These are phyloP conservation scores for Trypanosoma mega DNA, from an alignment of 208 protist species.

Conservation along the genomic window DNA sequence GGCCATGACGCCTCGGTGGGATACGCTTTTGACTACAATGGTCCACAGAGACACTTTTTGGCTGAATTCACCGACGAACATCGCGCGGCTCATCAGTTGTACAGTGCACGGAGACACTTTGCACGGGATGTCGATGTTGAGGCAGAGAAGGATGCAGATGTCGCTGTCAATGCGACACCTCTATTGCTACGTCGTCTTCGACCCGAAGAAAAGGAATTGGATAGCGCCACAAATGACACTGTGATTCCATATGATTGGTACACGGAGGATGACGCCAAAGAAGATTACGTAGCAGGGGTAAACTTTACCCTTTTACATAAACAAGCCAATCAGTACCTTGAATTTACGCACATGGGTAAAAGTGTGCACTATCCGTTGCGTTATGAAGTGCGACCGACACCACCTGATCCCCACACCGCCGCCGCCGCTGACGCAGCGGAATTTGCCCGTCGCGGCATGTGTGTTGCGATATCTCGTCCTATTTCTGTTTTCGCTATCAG, in stretches of 20 bases:
- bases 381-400: constrained; percentile 40
- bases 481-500: constrained; percentile 59
- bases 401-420: constrained; percentile 6
- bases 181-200: constrained; percentile 9
- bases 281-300: neutral
- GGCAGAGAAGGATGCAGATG: neutral
- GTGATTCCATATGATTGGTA: no score
- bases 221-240: no score
- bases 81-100: constrained; percentile 45
- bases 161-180: neutral
- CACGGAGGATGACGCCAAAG: neutral
- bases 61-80: constrained; percentile 34
- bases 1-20: constrained; percentile 44
- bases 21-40: constrained; percentile 71
- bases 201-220: neutral
- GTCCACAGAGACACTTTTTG: constrained; percentile 54
- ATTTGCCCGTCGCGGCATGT: constrained; percentile 69
- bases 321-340: no score
- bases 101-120: constrained; percentile 35
- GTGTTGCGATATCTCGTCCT: constrained; percentile 31
- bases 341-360: neutral
- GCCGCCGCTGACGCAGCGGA: constrained; percentile 39
- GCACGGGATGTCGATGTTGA: constrained; percentile 1
- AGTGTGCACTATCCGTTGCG: constrained; percentile 34
- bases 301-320: no score